Evolutionary conservation across 2,329 filamentous ascomycete genomes (phyloP).

Genomic region (Botrytis hyacinthi): DNA sequence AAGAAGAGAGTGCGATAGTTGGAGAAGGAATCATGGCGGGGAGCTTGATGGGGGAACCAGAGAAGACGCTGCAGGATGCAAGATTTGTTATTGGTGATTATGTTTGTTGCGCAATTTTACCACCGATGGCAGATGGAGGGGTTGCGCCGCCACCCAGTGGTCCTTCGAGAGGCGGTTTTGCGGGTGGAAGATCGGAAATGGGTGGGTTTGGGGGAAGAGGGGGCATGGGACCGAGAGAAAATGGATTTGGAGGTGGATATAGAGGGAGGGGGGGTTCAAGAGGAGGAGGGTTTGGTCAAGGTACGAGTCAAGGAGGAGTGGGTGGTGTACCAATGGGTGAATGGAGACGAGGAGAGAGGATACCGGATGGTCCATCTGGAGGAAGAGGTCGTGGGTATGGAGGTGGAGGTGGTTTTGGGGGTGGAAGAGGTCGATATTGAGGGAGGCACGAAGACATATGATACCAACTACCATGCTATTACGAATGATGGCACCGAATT

Average conservation of each 20-base stretch:
- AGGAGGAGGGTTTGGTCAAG: conserved; percentile 43
- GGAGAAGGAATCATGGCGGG: conserved; percentile 36
- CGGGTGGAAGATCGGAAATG: conserved; percentile 39
- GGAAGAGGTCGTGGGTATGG: conserved; percentile 48
- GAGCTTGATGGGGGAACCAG: conserved; percentile 56
- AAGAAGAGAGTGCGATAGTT: conserved; percentile 40
- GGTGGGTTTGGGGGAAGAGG: conserved; percentile 42
- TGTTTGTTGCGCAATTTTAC: conserved; percentile 76
- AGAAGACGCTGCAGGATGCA: conserved; percentile 72
- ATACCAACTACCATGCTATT: conserved; percentile 25
- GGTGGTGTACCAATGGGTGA: conserved; percentile 50
- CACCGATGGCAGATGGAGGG: conserved; percentile 70
- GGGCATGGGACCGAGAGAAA: conserved; percentile 41
- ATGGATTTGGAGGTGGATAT: conserved; percentile 39
- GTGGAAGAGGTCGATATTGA: conserved; percentile 42
- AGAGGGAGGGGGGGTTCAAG: conserved; percentile 40
- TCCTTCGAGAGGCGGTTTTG: conserved; percentile 40
- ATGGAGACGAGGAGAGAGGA: conserved; percentile 64
- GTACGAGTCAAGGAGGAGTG: conserved; percentile 40
- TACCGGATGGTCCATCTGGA: conserved; percentile 51
- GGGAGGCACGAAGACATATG: conserved; percentile 18
- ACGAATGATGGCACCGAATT: background rate
- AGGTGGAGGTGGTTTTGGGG: conserved; percentile 48
- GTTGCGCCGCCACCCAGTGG: conserved; percentile 62
- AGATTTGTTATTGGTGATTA: conserved; percentile 89